phyloP scores from a whole-genome alignment of 352 stramenopile genomes.

The Pythium plurisporium region DNA sequence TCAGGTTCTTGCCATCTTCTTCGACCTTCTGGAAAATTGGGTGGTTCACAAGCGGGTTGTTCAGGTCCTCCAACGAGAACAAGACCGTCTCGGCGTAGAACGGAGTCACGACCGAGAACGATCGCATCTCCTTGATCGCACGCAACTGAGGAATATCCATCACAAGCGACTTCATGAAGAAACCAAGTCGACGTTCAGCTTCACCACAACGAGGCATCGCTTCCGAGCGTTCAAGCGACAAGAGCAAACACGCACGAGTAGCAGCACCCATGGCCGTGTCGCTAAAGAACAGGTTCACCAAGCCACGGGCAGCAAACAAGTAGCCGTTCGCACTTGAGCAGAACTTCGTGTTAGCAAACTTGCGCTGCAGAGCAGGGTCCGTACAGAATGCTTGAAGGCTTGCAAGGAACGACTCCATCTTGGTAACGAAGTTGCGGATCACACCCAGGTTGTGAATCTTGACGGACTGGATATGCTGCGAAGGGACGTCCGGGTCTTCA shows the following conservation, averaged over 20 bases:
- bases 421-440: slow-evolving; percentile 85
- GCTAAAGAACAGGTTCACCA: slow-evolving; percentile 76
- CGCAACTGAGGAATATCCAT: slow-evolving; percentile 81
- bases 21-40: slow-evolving; percentile 75
- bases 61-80: slow-evolving; percentile 85
- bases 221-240: slow-evolving; percentile 29
- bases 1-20: slow-evolving; percentile 74
- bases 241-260: slow-evolving; percentile 26
- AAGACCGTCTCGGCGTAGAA: slow-evolving; percentile 87
- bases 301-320: slow-evolving; percentile 59
- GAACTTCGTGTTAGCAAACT: slow-evolving; percentile 80
- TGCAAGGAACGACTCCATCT: slow-evolving; percentile 79
- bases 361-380: slow-evolving; percentile 54
- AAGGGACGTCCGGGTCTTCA: slow-evolving; percentile 68
- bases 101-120: slow-evolving; percentile 86
- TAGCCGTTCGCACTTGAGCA: slow-evolving; percentile 76
- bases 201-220: slow-evolving; percentile 74
- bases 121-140: slow-evolving; percentile 80
- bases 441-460: slow-evolving; percentile 76
- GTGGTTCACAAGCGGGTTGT: slow-evolving; percentile 68
- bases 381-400: slow-evolving; percentile 62
- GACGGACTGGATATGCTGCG: slow-evolving; percentile 57
- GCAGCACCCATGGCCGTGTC: slow-evolving; percentile 75
- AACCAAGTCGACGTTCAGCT: slow-evolving; percentile 79
- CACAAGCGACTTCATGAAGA: slow-evolving; percentile 80